Percentiles rank a stretch among this genome's conserved stretches.
These are phyloP conservation scores for Dalbergia cochinchinensis DNA, from an alignment of 306 rosid species.

Conservation along the genomic window DNA sequence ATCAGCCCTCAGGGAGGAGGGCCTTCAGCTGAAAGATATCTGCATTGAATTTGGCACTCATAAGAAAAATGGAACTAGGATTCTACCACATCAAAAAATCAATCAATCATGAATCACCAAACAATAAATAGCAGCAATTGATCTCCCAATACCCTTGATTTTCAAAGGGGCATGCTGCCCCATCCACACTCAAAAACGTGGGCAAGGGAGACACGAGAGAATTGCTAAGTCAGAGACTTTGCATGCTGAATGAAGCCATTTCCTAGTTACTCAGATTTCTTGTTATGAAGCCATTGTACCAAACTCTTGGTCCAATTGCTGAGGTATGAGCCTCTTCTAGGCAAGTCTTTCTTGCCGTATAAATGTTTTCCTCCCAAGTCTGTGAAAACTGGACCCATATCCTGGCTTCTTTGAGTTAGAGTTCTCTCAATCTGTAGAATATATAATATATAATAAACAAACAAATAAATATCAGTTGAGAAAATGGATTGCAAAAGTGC, in stretches of 20 bases:
- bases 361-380: constrained; percentile 92
- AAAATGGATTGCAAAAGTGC: neutral
- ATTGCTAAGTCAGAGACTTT: constrained; percentile 23
- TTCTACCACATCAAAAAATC: constrained; percentile 52
- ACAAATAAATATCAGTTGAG: neutral
- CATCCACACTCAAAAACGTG: constrained; percentile 42
- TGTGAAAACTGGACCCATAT: constrained; percentile 75
- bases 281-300: constrained; percentile 74
- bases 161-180: constrained; percentile 43
- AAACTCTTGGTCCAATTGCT: constrained; percentile 68
- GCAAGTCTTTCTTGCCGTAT: constrained; percentile 77
- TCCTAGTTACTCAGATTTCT: constrained; percentile 76
- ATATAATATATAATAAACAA: neutral
- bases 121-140: constrained; percentile 46
- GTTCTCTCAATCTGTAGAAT: constrained; percentile 80
- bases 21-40: constrained; percentile 58
- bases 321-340: constrained; percentile 69
- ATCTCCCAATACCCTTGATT: constrained; percentile 49
- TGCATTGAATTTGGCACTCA: constrained; percentile 52
- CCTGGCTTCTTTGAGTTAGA: constrained; percentile 62
- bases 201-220: constrained; percentile 36
- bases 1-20: constrained; percentile 45
- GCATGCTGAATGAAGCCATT: constrained; percentile 31
- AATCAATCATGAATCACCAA: constrained; percentile 55
- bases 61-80: constrained; percentile 48